Conservation (phyloP, 192 early-diverging fungal genomes). For the Kickxella alabastrina region DNA sequence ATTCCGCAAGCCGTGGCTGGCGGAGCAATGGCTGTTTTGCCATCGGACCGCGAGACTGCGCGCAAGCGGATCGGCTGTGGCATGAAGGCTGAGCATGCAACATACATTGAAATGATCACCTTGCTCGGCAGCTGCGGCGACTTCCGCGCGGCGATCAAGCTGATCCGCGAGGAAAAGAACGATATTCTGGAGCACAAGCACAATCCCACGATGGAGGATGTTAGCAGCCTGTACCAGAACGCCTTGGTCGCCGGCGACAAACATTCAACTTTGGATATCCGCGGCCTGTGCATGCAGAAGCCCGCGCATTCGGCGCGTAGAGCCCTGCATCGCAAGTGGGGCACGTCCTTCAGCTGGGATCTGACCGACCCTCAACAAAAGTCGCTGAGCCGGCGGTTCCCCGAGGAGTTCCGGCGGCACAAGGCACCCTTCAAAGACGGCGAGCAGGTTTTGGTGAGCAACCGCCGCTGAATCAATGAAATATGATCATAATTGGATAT, state of each 20-base stretch:
- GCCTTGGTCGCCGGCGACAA: slow-evolving; percentile 53
- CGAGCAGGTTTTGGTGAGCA: slow-evolving; percentile 24
- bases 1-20: slow-evolving; percentile 20
- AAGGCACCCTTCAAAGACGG: slow-evolving; percentile 37
- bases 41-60: slow-evolving; percentile 36
- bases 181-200: slow-evolving; percentile 35
- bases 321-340: slow-evolving; percentile 57
- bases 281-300: slow-evolving; percentile 51
- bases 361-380: slow-evolving; percentile 40
- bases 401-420: slow-evolving; percentile 36
- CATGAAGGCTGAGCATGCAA: slow-evolving; percentile 53
- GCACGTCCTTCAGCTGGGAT: slow-evolving; percentile 53
- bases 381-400: slow-evolving; percentile 41
- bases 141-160: slow-evolving; percentile 45
- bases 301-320: slow-evolving; percentile 29
- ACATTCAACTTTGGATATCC: slow-evolving; percentile 47
- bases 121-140: slow-evolving; percentile 59
- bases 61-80: slow-evolving; percentile 52
- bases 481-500: background rate
- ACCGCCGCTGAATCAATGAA: background rate
- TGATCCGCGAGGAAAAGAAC: slow-evolving; percentile 50
- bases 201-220: slow-evolving; percentile 45
- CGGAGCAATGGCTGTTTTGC: slow-evolving; percentile 29
- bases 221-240: slow-evolving; percentile 53
- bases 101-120: slow-evolving; percentile 62